These are phyloP conservation scores for Lagenidium sp. DNA, from an alignment of 352 stramenopile genomes.

Conservation along the genomic window DNA sequence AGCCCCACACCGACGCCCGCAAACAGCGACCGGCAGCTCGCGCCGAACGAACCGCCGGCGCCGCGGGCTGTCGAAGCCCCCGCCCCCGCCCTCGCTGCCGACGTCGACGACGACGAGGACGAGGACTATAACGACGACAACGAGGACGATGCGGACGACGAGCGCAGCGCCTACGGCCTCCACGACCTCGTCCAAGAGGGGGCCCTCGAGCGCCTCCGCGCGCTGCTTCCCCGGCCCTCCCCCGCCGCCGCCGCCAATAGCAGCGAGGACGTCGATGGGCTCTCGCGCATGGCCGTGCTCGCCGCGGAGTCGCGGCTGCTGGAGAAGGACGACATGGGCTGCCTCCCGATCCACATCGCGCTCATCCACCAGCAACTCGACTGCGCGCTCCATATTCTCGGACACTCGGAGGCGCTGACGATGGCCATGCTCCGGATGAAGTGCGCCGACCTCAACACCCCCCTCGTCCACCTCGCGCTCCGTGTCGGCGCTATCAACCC, in stretches of 20 bases:
- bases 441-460: slow-evolving; percentile 46
- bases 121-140: slow-evolving; percentile 18
- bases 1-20: too few species aligned
- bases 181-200: slow-evolving; percentile 60
- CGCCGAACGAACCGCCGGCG: too few species aligned
- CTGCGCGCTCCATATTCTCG: slow-evolving; percentile 36
- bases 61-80: too few species aligned
- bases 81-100: not conserved
- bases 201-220: slow-evolving; percentile 25
- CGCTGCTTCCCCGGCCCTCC: slow-evolving; percentile 40
- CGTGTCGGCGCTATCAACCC: slow-evolving; percentile 53
- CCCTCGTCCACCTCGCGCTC: slow-evolving; percentile 60
- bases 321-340: slow-evolving; percentile 81
- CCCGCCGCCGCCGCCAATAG: not conserved
- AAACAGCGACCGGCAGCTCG: too few species aligned
- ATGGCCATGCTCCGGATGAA: slow-evolving; percentile 60
- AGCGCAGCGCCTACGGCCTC: slow-evolving; percentile 30
- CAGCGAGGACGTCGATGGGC: not conserved
- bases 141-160: slow-evolving; percentile 31
- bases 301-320: slow-evolving; percentile 43
- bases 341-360: slow-evolving; percentile 69
- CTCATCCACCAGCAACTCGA: slow-evolving; percentile 43
- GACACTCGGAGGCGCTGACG: slow-evolving; percentile 55
- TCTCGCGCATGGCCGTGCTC: slow-evolving; percentile 26
- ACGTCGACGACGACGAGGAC: slow-evolving; percentile 3